Conservation (phyloP, 2,329 filamentous ascomycete genomes). For the Fusarium lyarnte region DNA sequence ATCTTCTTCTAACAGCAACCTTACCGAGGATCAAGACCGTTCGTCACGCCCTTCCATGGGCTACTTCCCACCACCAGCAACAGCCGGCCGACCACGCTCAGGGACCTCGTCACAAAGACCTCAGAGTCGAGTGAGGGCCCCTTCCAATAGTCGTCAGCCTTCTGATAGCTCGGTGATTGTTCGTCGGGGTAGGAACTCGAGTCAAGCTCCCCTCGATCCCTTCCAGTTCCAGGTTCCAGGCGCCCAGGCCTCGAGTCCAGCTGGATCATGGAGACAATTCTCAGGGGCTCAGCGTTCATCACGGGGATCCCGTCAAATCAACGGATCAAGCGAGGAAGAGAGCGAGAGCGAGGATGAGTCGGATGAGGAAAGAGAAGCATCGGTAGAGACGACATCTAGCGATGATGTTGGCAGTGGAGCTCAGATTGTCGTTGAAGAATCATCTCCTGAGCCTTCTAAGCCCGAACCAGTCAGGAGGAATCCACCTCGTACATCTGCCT, state of each 20-base stretch:
- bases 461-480: conserved; percentile 51
- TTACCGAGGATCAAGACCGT: conserved; percentile 49
- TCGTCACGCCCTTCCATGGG: conserved; percentile 59
- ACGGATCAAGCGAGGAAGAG: conserved; percentile 49
- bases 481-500: conserved; percentile 39
- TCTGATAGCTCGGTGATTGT: conserved; percentile 55
- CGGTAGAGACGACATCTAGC: conserved; percentile 47
- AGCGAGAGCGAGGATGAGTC: conserved; percentile 45
- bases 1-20: conserved; percentile 49
- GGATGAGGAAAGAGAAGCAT: conserved; percentile 44
- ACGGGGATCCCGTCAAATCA: conserved; percentile 42
- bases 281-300: conserved; percentile 47
- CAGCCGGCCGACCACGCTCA: conserved; percentile 54
- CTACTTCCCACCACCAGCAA: conserved; percentile 59
- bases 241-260: conserved; percentile 50
- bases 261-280: conserved; percentile 49
- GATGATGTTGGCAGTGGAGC: conserved; percentile 51
- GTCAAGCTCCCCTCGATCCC: conserved; percentile 52
- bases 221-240: conserved; percentile 64
- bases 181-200: conserved; percentile 47
- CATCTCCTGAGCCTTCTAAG: conserved; percentile 41
- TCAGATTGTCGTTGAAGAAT: conserved; percentile 50
- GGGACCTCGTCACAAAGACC: conserved; percentile 53
- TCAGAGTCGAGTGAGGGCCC: conserved; percentile 46
- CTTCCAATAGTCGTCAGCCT: conserved; percentile 51